Base-by-base conservation (phyloP, 1,284 basidiomycete genomes). In the Leucoagaricus sp. region DNA sequence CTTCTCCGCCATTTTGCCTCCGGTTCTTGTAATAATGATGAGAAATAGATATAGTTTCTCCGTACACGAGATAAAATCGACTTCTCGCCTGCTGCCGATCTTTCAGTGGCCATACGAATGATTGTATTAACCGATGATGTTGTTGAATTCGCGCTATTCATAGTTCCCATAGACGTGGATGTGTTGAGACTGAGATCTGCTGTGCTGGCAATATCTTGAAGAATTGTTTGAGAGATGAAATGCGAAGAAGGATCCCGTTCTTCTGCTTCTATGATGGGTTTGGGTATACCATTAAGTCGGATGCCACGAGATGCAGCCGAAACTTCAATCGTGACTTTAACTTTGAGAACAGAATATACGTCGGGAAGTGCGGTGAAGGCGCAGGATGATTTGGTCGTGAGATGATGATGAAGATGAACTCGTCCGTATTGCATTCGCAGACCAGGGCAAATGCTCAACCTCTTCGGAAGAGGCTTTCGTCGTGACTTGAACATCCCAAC, bases 41-140 rank as follows among this genome's bases (percentile, higher is more conserved):
- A 96, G 70, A 99, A 99, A 72, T 99, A 96, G 58, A 98, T 98
- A 70, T 99, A 99, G 70, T 94, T 97, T 59, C 96, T 82, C 66
- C 89, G 85, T 28, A 98, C 91, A 58, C 95, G 80, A 13, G 91
- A 86, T 9, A 92, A 72, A 41, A 98, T 89, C 3, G 87, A 84
- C 68, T 93, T 92, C 64, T 93, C 85, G 2, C 83, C 86, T 0
- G 82, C 82, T 3, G 80, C 73, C 3, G 84, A 80, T 31, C 90
- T 80, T 58, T 86, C 85, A 0, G 79, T 75, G 7, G 69, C 59
- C 2, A 73, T 72, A 2, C 75, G 73, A 48, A 74, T 70, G 8
- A 78, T 67, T 4, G 72, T 61, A 3, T 66, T 65, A 9, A 66
- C 65, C 15, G 73, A 74, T 26, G 74, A 70, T 25, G 64, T 59